Evolutionary conservation across 306 rosid species (phyloP).

Genomic region (Glycine soja): DNA sequence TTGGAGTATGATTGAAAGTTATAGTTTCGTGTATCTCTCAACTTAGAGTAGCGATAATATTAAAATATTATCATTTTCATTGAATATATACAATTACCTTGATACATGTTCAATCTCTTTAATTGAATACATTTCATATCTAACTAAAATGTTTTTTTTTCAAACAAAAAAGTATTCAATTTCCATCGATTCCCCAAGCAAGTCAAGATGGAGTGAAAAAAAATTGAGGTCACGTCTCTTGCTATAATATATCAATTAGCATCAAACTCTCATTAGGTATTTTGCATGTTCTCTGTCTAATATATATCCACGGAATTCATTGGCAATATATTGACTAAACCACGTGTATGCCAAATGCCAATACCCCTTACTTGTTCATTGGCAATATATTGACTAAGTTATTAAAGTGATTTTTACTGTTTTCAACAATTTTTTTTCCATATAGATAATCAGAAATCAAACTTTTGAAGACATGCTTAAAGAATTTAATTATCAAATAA

Average conservation of each 20-base stretch:
- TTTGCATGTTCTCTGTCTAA: conserved; percentile 6
- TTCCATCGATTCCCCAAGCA: not conserved
- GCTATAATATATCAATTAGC: not conserved
- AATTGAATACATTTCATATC: conserved; percentile 20
- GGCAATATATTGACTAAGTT: too few relatives aligned
- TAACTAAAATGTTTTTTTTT: not conserved
- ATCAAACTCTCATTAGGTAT: not conserved
- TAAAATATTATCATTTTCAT: not conserved
- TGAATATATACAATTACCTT: not conserved
- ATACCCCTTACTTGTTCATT: too few relatives aligned
- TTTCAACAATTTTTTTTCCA: too few relatives aligned
- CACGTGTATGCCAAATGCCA: not conserved
- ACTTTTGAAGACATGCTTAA: too few relatives aligned
- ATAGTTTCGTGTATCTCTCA: conserved; percentile 42
- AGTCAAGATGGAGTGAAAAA: not conserved
- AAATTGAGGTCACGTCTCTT: not conserved
- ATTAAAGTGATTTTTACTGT: too few relatives aligned
- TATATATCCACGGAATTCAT: not conserved
- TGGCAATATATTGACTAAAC: not conserved
- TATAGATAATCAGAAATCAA: too few relatives aligned
- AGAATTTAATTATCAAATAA: too few relatives aligned
- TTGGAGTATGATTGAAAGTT: conserved; percentile 32
- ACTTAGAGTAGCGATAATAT: conserved; percentile 2
- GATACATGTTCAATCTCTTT: not conserved
- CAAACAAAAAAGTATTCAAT: not conserved